phyloP scores from a whole-genome alignment of 1,139 yeast species.

The Hemisphaericaspora xylanilytica region DNA sequence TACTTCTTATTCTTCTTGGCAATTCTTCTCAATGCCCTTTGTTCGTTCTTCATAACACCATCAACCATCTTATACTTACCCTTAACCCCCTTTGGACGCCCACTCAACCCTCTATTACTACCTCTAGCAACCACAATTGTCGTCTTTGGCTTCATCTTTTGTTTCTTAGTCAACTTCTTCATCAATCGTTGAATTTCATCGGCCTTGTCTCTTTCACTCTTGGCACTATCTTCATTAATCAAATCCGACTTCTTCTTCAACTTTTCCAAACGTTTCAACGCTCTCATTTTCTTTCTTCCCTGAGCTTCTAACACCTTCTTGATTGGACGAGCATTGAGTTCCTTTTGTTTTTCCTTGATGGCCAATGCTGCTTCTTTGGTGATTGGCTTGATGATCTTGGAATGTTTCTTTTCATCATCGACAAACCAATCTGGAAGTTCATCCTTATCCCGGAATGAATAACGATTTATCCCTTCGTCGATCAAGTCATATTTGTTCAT shows the following conservation, averaged over 20 bases:
- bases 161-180: conserved; percentile 77
- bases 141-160: conserved; percentile 74
- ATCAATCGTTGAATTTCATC: conserved; percentile 86
- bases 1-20: conserved; percentile 65
- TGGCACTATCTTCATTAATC: conserved; percentile 82
- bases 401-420: conserved; percentile 86
- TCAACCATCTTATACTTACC: conserved; percentile 99
- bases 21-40: conserved; percentile 86
- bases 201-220: conserved; percentile 90
- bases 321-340: conserved; percentile 94
- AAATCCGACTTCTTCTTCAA: conserved; percentile 91
- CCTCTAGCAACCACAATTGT: conserved; percentile 92
- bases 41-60: conserved; percentile 96
- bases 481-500: conserved; percentile 77
- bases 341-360: conserved; percentile 81
- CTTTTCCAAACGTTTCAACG: conserved; percentile 82
- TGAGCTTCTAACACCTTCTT: conserved; percentile 97
- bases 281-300: conserved; percentile 95
- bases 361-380: conserved; percentile 97
- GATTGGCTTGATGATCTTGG: conserved; percentile 83
- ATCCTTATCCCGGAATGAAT: conserved; percentile 86
- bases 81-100: conserved; percentile 95
- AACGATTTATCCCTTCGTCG: conserved; percentile 89
- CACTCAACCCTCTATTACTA: conserved; percentile 77
- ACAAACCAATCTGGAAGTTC: conserved; percentile 94